phyloP scores from a whole-genome alignment of 768 basidiomycete species.

The Fomitopsis serialis region DNA sequence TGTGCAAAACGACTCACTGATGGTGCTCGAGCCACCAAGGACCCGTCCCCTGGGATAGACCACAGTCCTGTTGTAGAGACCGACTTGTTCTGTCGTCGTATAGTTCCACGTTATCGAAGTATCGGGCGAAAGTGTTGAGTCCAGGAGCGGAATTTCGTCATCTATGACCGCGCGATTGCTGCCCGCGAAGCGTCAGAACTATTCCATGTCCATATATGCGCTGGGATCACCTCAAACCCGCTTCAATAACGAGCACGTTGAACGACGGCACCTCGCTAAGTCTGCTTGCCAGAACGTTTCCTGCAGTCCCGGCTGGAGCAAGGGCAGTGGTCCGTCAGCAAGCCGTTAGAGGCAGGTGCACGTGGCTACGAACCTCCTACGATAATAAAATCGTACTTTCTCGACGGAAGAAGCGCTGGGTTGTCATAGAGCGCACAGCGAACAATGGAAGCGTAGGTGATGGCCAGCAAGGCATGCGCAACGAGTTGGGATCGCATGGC shows the following conservation, averaged over 20 bases:
- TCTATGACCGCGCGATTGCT: conserved; percentile 4
- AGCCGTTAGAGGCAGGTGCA: background rate
- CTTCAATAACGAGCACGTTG: conserved; percentile 1
- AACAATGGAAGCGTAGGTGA: no score
- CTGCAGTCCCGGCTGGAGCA: background rate
- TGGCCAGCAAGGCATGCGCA: no score
- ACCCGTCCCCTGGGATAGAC: conserved; percentile 19
- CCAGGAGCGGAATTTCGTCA: conserved; percentile 6
- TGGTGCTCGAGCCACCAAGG: conserved; percentile 20
- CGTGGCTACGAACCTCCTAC: background rate
- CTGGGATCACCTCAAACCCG: background rate
- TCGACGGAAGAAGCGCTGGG: background rate
- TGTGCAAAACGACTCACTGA: conserved; percentile 14
- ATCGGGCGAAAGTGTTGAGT: conserved; percentile 2
- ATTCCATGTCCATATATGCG: background rate
- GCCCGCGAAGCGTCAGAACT: background rate
- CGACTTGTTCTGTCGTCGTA: conserved; percentile 19
- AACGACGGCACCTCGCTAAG: background rate
- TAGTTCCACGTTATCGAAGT: conserved; percentile 22
- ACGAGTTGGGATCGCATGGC: no score
- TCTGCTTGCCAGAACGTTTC: background rate
- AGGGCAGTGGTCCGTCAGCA: background rate
- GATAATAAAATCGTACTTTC: background rate
- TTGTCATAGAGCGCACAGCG: background rate
- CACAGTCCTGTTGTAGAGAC: conserved; percentile 14